Evolutionary conservation across 1,139 yeast genomes (phyloP).

Genomic region (Lizanozyma gosingica): DNA sequence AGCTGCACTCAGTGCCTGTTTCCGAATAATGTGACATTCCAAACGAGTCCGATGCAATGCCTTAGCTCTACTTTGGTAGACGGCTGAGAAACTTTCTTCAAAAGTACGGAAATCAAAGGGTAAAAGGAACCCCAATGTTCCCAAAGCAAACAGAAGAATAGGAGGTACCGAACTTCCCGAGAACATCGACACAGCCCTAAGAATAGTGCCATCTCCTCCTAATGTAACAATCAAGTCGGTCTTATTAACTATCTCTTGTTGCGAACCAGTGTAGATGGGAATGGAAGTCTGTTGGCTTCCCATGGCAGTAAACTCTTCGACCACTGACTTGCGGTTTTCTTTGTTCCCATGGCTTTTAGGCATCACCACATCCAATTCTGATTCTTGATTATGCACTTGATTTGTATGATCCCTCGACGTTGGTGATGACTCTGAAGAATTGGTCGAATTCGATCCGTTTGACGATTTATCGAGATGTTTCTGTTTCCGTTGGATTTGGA

Average conservation of each 20-base stretch:
- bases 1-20: constrained; percentile 14
- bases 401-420: too few relatives aligned
- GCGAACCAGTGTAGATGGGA: constrained; percentile 49
- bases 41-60: constrained; percentile 71
- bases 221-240: constrained; percentile 74
- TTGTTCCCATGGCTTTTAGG: background rate
- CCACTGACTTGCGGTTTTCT: background rate
- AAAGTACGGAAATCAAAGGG: constrained; percentile 74
- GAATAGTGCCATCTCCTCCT: constrained; percentile 94
- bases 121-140: constrained; percentile 81
- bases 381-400: too few relatives aligned
- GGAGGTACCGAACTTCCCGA: constrained; percentile 75
- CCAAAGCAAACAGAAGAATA: constrained; percentile 78
- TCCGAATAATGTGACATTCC: constrained; percentile 61
- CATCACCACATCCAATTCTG: too few relatives aligned
- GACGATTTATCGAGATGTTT: constrained; percentile 9
- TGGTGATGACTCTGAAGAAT: too few relatives aligned
- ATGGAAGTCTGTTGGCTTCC: constrained; percentile 1
- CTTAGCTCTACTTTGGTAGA: constrained; percentile 57
- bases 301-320: background rate
- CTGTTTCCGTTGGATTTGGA: constrained; percentile 10
- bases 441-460: constrained; percentile 16
- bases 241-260: constrained; percentile 43
- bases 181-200: constrained; percentile 62
- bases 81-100: constrained; percentile 51